Conservation (phyloP, 306 rosid genomes). For the Datisca glomerata region DNA sequence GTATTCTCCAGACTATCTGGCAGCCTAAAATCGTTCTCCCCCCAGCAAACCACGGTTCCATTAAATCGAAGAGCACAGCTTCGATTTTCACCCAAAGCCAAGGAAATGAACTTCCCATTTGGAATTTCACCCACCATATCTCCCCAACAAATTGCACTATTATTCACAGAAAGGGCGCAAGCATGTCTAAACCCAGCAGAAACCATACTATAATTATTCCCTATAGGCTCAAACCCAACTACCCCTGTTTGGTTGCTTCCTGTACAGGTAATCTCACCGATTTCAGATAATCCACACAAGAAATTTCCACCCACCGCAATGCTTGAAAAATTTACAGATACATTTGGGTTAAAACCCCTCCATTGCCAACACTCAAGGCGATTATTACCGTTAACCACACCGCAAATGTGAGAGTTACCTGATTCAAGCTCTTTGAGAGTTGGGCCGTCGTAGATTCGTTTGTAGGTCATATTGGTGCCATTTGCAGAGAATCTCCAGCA, state of each 20-base stretch:
- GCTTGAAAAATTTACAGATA: conserved; percentile 13
- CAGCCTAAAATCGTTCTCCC: conserved; percentile 35
- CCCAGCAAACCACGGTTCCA: conserved; percentile 58
- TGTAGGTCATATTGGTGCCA: conserved; percentile 16
- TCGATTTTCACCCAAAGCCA: conserved; percentile 71
- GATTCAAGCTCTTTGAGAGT: conserved; percentile 27
- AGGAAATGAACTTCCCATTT: conserved; percentile 28
- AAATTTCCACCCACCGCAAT: conserved; percentile 59
- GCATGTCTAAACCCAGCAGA: conserved; percentile 51
- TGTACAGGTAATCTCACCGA: conserved; percentile 23
- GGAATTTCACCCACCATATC: conserved; percentile 21
- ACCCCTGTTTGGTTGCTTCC: conserved; percentile 17
- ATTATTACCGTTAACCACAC: conserved; percentile 19
- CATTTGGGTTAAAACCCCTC: conserved; percentile 13
- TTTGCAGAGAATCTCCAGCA: conserved; percentile 79
- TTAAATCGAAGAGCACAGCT: conserved; percentile 41
- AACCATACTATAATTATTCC: conserved; percentile 22
- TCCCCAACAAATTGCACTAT: conserved; percentile 61
- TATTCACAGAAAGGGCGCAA: conserved; percentile 35
- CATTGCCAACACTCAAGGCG: conserved; percentile 67
- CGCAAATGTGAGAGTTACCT: conserved; percentile 62
- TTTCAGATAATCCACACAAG: conserved; percentile 37
- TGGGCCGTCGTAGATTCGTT: conserved; percentile 33
- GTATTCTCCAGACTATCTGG: conserved; percentile 26
- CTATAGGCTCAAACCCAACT: conserved; percentile 5